Conservation (phyloP, 345 rosid genomes). For the Bruguiera gymnorhiza region DNA sequence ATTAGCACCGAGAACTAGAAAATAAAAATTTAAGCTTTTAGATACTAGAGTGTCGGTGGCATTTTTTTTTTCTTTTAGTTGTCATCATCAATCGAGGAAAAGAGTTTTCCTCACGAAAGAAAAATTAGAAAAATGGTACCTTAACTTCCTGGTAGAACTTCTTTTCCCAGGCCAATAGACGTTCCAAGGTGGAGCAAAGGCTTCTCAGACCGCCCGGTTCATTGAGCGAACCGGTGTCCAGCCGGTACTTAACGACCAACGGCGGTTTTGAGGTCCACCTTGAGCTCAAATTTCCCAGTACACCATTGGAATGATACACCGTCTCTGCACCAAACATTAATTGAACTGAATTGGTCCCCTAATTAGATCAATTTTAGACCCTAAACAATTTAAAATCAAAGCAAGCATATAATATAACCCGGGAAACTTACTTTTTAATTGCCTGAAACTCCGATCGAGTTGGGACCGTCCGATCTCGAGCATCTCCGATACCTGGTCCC, state of each 20-base stretch:
- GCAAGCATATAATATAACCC: no score
- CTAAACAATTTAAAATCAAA: neutral
- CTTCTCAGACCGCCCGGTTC: constrained; percentile 66
- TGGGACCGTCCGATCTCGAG: constrained; percentile 83
- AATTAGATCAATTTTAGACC: neutral
- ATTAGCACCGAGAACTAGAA: no score
- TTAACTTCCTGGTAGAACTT: constrained; percentile 90
- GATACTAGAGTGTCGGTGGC: no score
- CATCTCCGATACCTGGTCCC: constrained; percentile 79
- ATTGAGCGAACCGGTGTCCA: constrained; percentile 56
- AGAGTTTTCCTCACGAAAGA: no score
- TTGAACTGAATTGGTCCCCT: neutral
- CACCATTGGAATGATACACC: constrained; percentile 87
- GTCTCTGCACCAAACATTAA: constrained; percentile 54
- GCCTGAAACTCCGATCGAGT: constrained; percentile 88
- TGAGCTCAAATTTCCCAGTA: constrained; percentile 84
- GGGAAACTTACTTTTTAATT: constrained; percentile 62
- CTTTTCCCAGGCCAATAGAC: constrained; percentile 97
- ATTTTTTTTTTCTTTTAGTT: no score
- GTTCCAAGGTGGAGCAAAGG: constrained; percentile 79
- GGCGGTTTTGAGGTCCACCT: constrained; percentile 98
- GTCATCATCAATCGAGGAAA: no score
- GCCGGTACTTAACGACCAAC: constrained; percentile 76
- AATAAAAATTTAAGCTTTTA: no score
- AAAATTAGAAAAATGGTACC: constrained; percentile 32